Evolutionary conservation across 176 grass and related monocot species (phyloP).

Genomic region (Musa itinerans): DNA sequence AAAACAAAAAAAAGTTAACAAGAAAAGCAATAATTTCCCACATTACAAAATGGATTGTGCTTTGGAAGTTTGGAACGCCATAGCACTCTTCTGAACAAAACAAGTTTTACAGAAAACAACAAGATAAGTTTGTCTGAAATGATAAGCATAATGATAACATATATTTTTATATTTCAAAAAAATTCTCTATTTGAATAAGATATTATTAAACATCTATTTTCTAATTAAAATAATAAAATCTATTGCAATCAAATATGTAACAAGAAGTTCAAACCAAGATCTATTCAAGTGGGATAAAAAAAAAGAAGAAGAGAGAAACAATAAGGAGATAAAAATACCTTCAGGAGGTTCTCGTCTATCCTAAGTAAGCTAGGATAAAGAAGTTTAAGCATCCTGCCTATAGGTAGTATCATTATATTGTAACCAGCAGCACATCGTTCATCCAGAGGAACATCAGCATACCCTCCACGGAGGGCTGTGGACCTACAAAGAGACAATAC

Average conservation of each 20-base stretch:
- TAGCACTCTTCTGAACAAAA: not conserved
- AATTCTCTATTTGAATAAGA: not conserved
- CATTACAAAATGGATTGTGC: not conserved
- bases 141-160: not conserved
- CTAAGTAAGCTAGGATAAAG: constrained; percentile 74
- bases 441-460: constrained; percentile 80
- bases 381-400: constrained; percentile 49
- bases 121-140: not conserved
- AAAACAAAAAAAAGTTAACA: not conserved
- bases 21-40: not conserved
- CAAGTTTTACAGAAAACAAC: not conserved
- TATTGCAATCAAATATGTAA: not conserved
- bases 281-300: not conserved
- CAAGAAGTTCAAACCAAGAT: not conserved
- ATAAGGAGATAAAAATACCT: constrained; percentile 33
- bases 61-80: not conserved
- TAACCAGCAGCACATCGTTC: constrained; percentile 81
- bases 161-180: not conserved
- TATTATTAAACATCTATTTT: not conserved
- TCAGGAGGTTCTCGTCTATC: constrained; percentile 59
- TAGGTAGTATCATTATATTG: constrained; percentile 81
- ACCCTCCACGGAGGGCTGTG: constrained; percentile 74
- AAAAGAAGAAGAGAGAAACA: constrained; percentile 14
- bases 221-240: not conserved
- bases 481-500: constrained; percentile 62